phyloP scores from a whole-genome alignment of 257 asterid genomes.

The Dorcoceras hygrometricum region DNA sequence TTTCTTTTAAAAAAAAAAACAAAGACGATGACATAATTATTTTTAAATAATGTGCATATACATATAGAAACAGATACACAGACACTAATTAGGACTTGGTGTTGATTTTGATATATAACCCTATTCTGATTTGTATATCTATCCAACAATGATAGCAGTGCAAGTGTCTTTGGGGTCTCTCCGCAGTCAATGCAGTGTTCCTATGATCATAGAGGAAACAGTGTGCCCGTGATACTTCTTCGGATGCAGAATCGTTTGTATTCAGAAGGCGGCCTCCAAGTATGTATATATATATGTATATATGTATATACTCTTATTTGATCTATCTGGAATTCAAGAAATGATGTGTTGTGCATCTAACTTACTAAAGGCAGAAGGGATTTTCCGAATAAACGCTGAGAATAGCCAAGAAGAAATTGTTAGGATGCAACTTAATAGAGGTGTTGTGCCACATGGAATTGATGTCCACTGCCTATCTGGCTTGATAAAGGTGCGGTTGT shows the following conservation, averaged over 20 bases:
- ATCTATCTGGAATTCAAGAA: background rate
- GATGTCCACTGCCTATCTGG: slow-evolving; percentile 89
- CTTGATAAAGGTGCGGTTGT: slow-evolving; percentile 59
- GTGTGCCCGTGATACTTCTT: slow-evolving; percentile 77
- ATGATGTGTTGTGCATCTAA: slow-evolving; percentile 9
- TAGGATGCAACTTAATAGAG: slow-evolving; percentile 59
- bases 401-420: slow-evolving; percentile 67
- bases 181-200: slow-evolving; percentile 89
- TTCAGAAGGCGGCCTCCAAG: slow-evolving; percentile 73
- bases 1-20: too few species aligned
- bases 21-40: too few species aligned
- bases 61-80: too few species aligned
- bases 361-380: slow-evolving; percentile 71
- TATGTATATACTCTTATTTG: background rate
- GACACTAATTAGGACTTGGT: background rate
- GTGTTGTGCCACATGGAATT: slow-evolving; percentile 62
- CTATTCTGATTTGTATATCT: background rate
- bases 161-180: slow-evolving; percentile 80
- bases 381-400: slow-evolving; percentile 76
- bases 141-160: slow-evolving; percentile 35
- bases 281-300: slow-evolving; percentile 24
- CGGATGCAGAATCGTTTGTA: slow-evolving; percentile 68
- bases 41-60: too few species aligned
- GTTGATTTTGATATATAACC: background rate
- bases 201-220: slow-evolving; percentile 67